Evolutionary conservation across 352 stramenopile genomes (phyloP).

Genomic region (Pythium volutum): DNA sequence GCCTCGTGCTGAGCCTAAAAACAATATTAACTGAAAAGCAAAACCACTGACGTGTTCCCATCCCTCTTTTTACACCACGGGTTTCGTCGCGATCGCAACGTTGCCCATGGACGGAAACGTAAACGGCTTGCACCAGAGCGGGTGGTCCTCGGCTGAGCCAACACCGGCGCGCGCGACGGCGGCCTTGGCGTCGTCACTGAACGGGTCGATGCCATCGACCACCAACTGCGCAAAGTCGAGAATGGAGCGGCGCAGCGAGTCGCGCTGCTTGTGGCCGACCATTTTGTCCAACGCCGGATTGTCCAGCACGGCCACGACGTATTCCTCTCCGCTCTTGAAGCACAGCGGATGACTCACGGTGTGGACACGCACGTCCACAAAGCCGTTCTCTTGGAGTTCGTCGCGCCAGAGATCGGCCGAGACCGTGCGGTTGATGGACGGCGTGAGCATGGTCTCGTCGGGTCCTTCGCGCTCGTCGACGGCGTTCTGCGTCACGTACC

Average conservation of each 20-base stretch:
- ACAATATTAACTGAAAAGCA: no score
- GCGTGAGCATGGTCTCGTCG: conserved; percentile 7
- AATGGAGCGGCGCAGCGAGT: conserved; percentile 7
- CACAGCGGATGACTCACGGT: conserved; percentile 12
- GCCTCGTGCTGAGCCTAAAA: no score
- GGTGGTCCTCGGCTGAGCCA: conserved; percentile 11
- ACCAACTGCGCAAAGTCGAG: conserved; percentile 11
- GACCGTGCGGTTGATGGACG: conserved; percentile 14
- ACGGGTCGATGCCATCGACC: conserved; percentile 12
- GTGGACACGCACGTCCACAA: conserved; percentile 10
- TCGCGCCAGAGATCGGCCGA: neutral
- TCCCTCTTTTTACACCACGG: neutral
- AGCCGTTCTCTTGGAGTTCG: conserved; percentile 15
- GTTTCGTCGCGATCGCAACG: conserved; percentile 13
- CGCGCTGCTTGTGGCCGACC: conserved; percentile 8
- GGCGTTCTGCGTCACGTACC: neutral
- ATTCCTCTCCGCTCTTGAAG: conserved; percentile 14
- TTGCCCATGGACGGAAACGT: conserved; percentile 8
- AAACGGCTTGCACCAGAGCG: conserved; percentile 14
- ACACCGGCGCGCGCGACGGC: neutral
- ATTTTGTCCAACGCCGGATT: conserved; percentile 5
- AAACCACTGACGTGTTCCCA: no score
- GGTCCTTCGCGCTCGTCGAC: neutral
- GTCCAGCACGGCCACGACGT: conserved; percentile 12
- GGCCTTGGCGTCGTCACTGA: conserved; percentile 7